phyloP scores from a whole-genome alignment of 345 rosid species.

The Gossypium mustelinum region DNA sequence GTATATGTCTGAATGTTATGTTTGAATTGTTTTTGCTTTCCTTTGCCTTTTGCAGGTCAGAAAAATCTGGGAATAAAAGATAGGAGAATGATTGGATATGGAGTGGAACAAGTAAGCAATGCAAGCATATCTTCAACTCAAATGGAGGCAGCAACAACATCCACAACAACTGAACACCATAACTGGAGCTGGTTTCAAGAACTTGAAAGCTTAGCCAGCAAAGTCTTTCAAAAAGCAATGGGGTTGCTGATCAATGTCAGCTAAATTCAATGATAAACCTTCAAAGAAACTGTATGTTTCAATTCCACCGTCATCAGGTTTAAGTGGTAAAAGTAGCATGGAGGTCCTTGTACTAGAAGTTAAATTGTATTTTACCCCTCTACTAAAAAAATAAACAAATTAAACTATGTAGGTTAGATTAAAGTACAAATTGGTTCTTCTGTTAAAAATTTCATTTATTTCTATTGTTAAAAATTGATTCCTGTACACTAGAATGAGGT shows the following conservation, averaged over 20 bases:
- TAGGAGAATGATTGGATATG: slow-evolving; percentile 43
- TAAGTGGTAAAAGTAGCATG: too few relatives aligned
- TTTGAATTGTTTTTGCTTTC: not conserved
- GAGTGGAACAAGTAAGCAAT: slow-evolving; percentile 22
- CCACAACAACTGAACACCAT: slow-evolving; percentile 18
- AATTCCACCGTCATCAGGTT: not conserved
- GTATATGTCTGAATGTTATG: not conserved
- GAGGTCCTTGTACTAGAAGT: too few relatives aligned
- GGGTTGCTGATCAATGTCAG: not conserved
- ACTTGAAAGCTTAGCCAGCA: slow-evolving; percentile 15
- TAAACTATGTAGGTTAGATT: too few relatives aligned
- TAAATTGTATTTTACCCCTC: too few relatives aligned
- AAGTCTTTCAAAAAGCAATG: slow-evolving; percentile 9
- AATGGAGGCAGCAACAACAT: not conserved
- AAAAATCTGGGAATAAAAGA: slow-evolving; percentile 26
- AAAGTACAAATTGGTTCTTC: too few relatives aligned
- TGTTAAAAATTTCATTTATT: too few relatives aligned
- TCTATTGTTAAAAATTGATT: too few relatives aligned
- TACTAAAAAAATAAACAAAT: too few relatives aligned
- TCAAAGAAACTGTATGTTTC: slow-evolving; percentile 11
- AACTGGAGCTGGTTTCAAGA: slow-evolving; percentile 18
- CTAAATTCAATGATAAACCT: not conserved
- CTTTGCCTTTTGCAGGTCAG: slow-evolving; percentile 20
- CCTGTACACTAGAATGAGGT: too few relatives aligned
- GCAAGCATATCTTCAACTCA: slow-evolving; percentile 9